Conservation (phyloP, 257 asterid species). For the Cordia subcordata region DNA sequence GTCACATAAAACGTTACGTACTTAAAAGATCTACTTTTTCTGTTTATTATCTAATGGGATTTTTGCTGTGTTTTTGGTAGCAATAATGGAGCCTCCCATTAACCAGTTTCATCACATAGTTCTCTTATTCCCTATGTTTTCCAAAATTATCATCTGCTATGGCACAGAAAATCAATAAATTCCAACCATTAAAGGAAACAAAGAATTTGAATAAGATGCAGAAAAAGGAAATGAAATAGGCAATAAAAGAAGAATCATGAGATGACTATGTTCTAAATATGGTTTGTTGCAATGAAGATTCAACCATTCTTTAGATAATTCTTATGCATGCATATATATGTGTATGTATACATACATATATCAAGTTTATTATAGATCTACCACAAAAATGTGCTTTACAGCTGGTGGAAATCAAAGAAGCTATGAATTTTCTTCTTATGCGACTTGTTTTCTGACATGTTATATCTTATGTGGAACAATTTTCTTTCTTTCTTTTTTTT, state of each 20-base stretch:
- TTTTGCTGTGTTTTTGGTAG: too few species aligned
- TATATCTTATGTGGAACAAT: not conserved
- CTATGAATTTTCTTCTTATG: not conserved
- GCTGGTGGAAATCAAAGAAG: not conserved
- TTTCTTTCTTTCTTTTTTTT: not conserved
- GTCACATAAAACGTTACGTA: too few species aligned
- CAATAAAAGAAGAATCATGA: too few species aligned
- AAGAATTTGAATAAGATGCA: not conserved
- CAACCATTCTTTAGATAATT: constrained; percentile 25
- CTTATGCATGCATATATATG: constrained; percentile 47
- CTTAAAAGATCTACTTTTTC: too few species aligned
- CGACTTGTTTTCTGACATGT: not conserved
- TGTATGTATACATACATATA: too few species aligned
- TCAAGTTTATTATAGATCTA: too few species aligned
- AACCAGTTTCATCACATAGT: not conserved
- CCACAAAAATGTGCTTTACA: too few species aligned
- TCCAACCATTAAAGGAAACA: not conserved
- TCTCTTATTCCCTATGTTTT: not conserved
- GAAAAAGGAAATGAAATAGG: not conserved
- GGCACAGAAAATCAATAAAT: not conserved
- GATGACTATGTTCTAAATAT: not conserved
- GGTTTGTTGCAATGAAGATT: not conserved
- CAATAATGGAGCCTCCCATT: not conserved
- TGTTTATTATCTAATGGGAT: not conserved
- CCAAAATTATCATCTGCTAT: not conserved